These are phyloP conservation scores for Priceomyces melissophilus DNA, from an alignment of 805 yeast species.

Conservation along the genomic window DNA sequence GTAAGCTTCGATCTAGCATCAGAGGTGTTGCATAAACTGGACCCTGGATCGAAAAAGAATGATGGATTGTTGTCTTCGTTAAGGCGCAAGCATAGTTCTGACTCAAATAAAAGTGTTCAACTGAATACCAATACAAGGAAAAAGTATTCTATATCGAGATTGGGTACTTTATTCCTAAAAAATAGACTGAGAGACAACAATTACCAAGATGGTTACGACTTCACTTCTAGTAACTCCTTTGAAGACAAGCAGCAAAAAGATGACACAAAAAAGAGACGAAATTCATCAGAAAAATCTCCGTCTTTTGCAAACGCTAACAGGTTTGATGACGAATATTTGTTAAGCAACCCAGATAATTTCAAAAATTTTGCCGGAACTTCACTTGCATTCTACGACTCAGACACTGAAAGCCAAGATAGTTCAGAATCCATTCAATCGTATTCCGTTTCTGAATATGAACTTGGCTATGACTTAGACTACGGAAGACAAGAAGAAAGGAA, in stretches of 20 bases:
- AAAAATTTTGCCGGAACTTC: conserved; percentile 24
- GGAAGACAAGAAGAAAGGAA: conserved; percentile 34
- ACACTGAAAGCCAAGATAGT: conserved; percentile 16
- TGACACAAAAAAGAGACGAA: background rate
- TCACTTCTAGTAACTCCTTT: background rate
- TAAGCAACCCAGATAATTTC: conserved; percentile 19
- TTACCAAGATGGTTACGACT: no score
- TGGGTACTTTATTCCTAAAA: conserved; percentile 12
- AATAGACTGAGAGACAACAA: background rate
- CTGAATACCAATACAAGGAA: conserved; percentile 3
- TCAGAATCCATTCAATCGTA: conserved; percentile 23
- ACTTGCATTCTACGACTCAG: conserved; percentile 12
- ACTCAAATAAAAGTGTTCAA: background rate
- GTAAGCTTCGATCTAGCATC: conserved; percentile 45
- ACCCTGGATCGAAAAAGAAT: background rate
- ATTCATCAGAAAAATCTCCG: no score
- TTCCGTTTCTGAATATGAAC: conserved; percentile 7
- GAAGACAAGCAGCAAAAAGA: background rate
- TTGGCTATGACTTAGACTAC: conserved; percentile 7
- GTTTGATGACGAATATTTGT: conserved; percentile 27
- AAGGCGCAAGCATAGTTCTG: conserved; percentile 2
- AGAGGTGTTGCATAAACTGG: conserved; percentile 29
- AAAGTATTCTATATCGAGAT: conserved; percentile 5
- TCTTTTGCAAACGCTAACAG: conserved; percentile 8
- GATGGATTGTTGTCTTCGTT: background rate